These are phyloP conservation scores for Hemisphaericaspora lyxosophila DNA, from an alignment of 1,139 yeast genomes.

Conservation along the genomic window DNA sequence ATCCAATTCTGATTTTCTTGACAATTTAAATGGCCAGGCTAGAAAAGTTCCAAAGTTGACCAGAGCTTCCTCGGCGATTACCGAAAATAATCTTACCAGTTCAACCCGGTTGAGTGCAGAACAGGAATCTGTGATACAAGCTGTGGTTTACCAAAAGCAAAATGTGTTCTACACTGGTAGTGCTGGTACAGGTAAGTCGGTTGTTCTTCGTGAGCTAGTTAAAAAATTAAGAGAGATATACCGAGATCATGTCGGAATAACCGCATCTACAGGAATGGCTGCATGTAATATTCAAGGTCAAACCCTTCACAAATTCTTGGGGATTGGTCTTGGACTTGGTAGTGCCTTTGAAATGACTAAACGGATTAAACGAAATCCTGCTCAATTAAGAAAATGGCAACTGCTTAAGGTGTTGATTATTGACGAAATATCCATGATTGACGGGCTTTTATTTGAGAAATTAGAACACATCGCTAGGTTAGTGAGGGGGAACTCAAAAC, in stretches of 20 bases:
- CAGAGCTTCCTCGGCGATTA: neutral
- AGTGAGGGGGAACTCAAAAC: constrained; percentile 43
- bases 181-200: constrained; percentile 88
- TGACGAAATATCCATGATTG: constrained; percentile 86
- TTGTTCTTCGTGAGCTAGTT: constrained; percentile 63
- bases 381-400: constrained; percentile 55
- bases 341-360: constrained; percentile 42
- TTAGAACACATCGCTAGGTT: constrained; percentile 59
- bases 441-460: constrained; percentile 64
- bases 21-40: constrained; percentile 20
- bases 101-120: constrained; percentile 45
- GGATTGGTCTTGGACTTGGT: constrained; percentile 71
- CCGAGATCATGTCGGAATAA: constrained; percentile 62
- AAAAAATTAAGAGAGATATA: constrained; percentile 32
- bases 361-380: constrained; percentile 46
- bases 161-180: constrained; percentile 75
- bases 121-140: constrained; percentile 65
- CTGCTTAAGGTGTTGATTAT: constrained; percentile 62
- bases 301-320: constrained; percentile 76
- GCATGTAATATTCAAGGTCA: constrained; percentile 85
- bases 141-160: constrained; percentile 54
- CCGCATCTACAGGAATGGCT: constrained; percentile 92
- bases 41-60: constrained; percentile 20
- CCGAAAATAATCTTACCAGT: neutral
- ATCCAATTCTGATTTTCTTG: constrained; percentile 9